phyloP scores from a whole-genome alignment of 2,329 filamentous ascomycete species.

The Intubia oerlemansii region DNA sequence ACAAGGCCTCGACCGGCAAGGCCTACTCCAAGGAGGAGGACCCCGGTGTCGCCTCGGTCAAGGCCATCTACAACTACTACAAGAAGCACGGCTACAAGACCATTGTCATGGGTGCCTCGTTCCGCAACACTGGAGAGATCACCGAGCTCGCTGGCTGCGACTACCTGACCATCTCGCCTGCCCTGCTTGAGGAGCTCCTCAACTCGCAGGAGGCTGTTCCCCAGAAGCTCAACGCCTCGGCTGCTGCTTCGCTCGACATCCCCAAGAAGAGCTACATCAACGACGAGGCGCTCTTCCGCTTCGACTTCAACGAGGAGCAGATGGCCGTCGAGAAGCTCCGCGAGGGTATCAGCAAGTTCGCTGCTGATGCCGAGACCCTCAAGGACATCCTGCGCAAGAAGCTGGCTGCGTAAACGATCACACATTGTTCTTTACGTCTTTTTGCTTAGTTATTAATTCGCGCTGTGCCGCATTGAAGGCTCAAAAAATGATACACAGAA shows the following conservation, averaged over 20 bases:
- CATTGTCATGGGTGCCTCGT: conserved; percentile 98
- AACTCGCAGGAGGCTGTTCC: conserved; percentile 67
- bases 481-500: not conserved
- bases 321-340: conserved; percentile 99
- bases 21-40: conserved; percentile 78
- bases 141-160: conserved; percentile 96
- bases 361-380: conserved; percentile 81
- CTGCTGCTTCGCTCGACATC: conserved; percentile 48
- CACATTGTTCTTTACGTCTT: no score
- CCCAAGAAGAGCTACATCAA: conserved; percentile 81
- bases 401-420: conserved; percentile 24
- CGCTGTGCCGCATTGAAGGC: not conserved
- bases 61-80: conserved; percentile 99
- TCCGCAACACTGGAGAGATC: conserved; percentile 91
- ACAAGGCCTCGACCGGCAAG: conserved; percentile 90
- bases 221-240: conserved; percentile 69
- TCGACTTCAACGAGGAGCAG: conserved; percentile 98
- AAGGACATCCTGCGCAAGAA: conserved; percentile 84
- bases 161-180: conserved; percentile 94
- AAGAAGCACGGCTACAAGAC: conserved; percentile 99
- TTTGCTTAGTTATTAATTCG: no score
- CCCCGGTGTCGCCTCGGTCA: conserved; percentile 86
- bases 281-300: conserved; percentile 81
- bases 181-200: conserved; percentile 81
- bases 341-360: conserved; percentile 98